Conservation (phyloP, 805 yeast species). For the Teunomyces pallodes region DNA sequence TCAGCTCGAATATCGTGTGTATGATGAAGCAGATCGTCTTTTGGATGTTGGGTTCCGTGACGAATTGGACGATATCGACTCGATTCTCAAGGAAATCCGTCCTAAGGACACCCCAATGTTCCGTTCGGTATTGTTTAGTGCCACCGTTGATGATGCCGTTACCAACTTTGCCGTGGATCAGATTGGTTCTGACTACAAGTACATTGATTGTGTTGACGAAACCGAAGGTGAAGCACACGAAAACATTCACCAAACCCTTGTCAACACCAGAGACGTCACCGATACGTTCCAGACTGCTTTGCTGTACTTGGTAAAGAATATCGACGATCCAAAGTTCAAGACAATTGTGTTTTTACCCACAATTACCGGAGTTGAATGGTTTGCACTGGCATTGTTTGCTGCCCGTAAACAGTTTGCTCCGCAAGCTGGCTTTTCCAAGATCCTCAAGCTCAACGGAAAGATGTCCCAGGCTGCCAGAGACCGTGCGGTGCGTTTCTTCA, state of each 20-base stretch:
- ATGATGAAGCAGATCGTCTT: slow-evolving; percentile 91
- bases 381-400: slow-evolving; percentile 38
- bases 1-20: slow-evolving; percentile 60
- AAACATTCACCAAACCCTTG: slow-evolving; percentile 66
- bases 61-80: slow-evolving; percentile 58
- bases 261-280: slow-evolving; percentile 51
- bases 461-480: slow-evolving; percentile 69
- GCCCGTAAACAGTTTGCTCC: slow-evolving; percentile 12
- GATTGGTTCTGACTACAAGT: slow-evolving; percentile 52
- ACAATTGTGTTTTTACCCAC: slow-evolving; percentile 84
- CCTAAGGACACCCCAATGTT: slow-evolving; percentile 29
- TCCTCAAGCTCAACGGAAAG: slow-evolving; percentile 63
- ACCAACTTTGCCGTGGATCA: slow-evolving; percentile 59
- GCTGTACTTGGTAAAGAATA: slow-evolving; percentile 42
- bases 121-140: slow-evolving; percentile 79
- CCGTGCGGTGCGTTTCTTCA: slow-evolving; percentile 52
- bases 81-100: slow-evolving; percentile 39
- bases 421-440: slow-evolving; percentile 22
- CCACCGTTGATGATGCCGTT: slow-evolving; percentile 76
- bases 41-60: slow-evolving; percentile 78
- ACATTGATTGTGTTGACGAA: slow-evolving; percentile 70
- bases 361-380: slow-evolving; percentile 61
- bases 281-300: slow-evolving; percentile 61
- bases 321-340: slow-evolving; percentile 53
- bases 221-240: slow-evolving; percentile 75